Percentiles rank a stretch among this genome's conserved stretches.
phyloP scores from a whole-genome alignment of 257 asterid genomes.

The Solanum paucissectum region DNA sequence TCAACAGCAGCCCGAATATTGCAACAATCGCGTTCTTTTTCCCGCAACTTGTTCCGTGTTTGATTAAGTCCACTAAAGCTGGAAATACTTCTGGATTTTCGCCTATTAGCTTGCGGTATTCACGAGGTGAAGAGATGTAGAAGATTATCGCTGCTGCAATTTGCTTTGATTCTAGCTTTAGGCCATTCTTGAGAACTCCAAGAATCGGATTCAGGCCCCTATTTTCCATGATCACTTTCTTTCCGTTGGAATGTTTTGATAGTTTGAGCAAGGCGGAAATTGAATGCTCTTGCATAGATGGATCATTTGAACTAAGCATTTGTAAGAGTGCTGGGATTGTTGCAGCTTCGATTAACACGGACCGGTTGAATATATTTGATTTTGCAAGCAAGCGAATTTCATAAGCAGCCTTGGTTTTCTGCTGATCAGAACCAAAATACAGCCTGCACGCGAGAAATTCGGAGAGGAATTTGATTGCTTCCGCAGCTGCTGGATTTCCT shows the following conservation, averaged over 20 bases:
- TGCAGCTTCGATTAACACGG: constrained; percentile 43
- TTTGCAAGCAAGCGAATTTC: constrained; percentile 59
- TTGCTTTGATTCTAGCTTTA: constrained; percentile 37
- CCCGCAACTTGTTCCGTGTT: constrained; percentile 43
- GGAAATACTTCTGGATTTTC: constrained; percentile 35
- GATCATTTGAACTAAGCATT: constrained; percentile 26
- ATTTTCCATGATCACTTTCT: constrained; percentile 33
- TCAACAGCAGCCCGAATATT: constrained; percentile 34
- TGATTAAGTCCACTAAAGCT: constrained; percentile 31
- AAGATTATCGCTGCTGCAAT: constrained; percentile 60
- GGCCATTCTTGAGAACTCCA: constrained; percentile 31
- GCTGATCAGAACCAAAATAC: constrained; percentile 30
- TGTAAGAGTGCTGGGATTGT: constrained; percentile 37
- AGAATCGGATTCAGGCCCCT: constrained; percentile 31
- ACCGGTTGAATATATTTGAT: constrained; percentile 49
- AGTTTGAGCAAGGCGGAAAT: constrained; percentile 55
- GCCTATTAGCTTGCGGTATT: constrained; percentile 39
- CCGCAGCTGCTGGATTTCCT: constrained; percentile 51
- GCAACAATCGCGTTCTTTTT: constrained; percentile 62
- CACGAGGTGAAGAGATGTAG: constrained; percentile 47
- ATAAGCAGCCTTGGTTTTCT: constrained; percentile 51
- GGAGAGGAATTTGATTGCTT: constrained; percentile 43
- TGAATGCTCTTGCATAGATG: constrained; percentile 43
- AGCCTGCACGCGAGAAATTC: constrained; percentile 30
- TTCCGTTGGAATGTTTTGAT: constrained; percentile 51